Evolutionary conservation across 257 asterid species (phyloP).

Genomic region (Scutellaria barbata): DNA sequence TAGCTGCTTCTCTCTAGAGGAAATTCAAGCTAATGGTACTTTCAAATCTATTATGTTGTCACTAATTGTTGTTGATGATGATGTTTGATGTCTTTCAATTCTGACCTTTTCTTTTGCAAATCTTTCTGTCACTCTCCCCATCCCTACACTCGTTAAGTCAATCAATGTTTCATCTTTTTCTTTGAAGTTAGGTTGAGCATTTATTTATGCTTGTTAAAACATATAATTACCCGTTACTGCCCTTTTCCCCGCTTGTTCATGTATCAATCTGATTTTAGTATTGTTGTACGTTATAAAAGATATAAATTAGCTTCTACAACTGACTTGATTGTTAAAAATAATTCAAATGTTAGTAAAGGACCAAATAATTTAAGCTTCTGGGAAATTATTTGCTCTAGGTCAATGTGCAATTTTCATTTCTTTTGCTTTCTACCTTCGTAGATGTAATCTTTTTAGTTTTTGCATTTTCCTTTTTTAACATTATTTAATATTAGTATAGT

Average conservation of each 20-base stretch:
- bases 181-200: slow-evolving; percentile 4
- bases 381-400: slow-evolving; percentile 1
- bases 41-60: slow-evolving; percentile 30
- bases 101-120: slow-evolving; percentile 23
- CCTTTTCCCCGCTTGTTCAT: not conserved
- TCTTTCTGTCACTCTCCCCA: not conserved
- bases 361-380: not conserved
- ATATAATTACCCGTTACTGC: not conserved
- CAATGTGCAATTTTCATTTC: slow-evolving; percentile 5
- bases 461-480: slow-evolving; percentile 18
- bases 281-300: not conserved
- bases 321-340: not conserved
- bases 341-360: not conserved
- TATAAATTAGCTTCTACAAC: not conserved
- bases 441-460: slow-evolving; percentile 17
- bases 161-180: not conserved
- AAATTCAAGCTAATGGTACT: slow-evolving; percentile 95
- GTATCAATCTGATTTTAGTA: not conserved
- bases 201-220: not conserved
- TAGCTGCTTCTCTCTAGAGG: slow-evolving; percentile 93
- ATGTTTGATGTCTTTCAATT: slow-evolving; percentile 21
- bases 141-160: not conserved
- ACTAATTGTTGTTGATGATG: slow-evolving; percentile 30
- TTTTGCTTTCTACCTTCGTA: slow-evolving; percentile 10
- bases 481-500: not conserved